These are phyloP conservation scores for Pilatotrama ljubarskyi DNA, from an alignment of 768 basidiomycete species.

Conservation along the genomic window DNA sequence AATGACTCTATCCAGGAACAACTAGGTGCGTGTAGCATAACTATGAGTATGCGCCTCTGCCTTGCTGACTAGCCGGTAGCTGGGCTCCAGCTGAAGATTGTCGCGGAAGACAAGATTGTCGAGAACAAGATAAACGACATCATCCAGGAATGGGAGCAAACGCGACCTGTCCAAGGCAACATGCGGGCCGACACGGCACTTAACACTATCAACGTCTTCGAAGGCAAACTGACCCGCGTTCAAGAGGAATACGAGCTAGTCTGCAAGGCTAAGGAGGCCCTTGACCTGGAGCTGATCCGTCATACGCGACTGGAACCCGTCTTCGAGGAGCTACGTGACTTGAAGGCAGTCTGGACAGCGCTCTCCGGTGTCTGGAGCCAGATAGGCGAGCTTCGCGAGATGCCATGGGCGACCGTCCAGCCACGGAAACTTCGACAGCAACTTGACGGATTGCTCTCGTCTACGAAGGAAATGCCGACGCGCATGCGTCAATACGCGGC, in stretches of 20 bases:
- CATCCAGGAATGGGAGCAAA: constrained; percentile 91
- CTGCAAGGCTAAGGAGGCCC: constrained; percentile 93
- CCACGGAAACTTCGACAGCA: constrained; percentile 94
- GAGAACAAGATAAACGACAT: constrained; percentile 94
- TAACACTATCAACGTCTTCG: constrained; percentile 94
- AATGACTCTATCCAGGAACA: constrained; percentile 99
- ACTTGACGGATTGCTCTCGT: constrained; percentile 84
- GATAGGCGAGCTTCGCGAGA: constrained; percentile 84
- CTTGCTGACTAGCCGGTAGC: constrained; percentile 44
- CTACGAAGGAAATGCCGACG: constrained; percentile 99
- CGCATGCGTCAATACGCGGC: constrained; percentile 99
- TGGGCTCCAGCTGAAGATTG: constrained; percentile 97
- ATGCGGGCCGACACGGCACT: constrained; percentile 96
- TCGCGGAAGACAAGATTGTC: constrained; percentile 98
- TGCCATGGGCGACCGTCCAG: constrained; percentile 89
- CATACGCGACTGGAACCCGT: constrained; percentile 92
- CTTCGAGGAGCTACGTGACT: constrained; percentile 91
- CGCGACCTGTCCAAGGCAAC: constrained; percentile 94
- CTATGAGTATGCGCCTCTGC: not conserved
- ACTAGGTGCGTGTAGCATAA: constrained; percentile 57
- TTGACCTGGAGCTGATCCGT: constrained; percentile 88
- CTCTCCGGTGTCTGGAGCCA: constrained; percentile 97
- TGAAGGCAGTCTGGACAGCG: constrained; percentile 99
- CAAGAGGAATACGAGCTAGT: constrained; percentile 96
- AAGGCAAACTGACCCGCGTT: constrained; percentile 84